A percentile compares a stretch with the other conserved stretches of the same genome.
Evolutionary conservation across 2,329 filamentous ascomycete species (phyloP).

Genomic region (Fusarium begoniae): DNA sequence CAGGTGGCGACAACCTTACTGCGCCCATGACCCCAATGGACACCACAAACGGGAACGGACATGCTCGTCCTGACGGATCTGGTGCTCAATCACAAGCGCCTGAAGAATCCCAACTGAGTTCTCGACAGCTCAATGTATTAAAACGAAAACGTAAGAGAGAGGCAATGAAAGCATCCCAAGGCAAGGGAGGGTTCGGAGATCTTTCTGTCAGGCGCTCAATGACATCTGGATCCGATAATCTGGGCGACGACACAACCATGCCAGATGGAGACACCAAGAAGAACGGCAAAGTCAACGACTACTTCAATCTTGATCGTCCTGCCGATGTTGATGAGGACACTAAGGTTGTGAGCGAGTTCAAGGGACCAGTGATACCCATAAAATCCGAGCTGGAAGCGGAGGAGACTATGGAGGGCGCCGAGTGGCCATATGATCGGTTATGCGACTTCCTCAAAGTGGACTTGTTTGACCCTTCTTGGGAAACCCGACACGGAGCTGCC

Average conservation of each 20-base stretch:
- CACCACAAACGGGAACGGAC: conserved; percentile 46
- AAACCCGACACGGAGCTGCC: conserved; percentile 93
- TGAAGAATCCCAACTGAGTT: conserved; percentile 82
- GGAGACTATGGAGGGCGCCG: conserved; percentile 77
- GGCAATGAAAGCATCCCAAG: conserved; percentile 83
- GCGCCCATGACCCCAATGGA: conserved; percentile 59
- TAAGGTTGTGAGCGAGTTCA: conserved; percentile 95
- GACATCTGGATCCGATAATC: conserved; percentile 68
- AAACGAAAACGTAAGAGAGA: conserved; percentile 95
- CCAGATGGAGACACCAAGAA: conserved; percentile 63
- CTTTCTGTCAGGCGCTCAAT: conserved; percentile 74
- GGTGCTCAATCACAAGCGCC: conserved; percentile 52
- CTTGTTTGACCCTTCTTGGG: conserved; percentile 93
- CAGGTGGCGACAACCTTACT: conserved; percentile 59
- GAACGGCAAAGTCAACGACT: conserved; percentile 77
- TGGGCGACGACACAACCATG: conserved; percentile 67
- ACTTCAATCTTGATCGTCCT: conserved; percentile 87
- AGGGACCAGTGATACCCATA: conserved; percentile 81
- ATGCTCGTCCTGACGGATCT: conserved; percentile 49
- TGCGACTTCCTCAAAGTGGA: conserved; percentile 95
- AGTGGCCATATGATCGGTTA: conserved; percentile 94
- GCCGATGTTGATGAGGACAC: conserved; percentile 84
- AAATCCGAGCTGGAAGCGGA: conserved; percentile 87
- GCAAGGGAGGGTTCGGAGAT: conserved; percentile 90
- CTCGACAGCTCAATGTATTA: conserved; percentile 91